Conservation (phyloP, 208 protist genomes). For the Crithidia expoeki region DNA sequence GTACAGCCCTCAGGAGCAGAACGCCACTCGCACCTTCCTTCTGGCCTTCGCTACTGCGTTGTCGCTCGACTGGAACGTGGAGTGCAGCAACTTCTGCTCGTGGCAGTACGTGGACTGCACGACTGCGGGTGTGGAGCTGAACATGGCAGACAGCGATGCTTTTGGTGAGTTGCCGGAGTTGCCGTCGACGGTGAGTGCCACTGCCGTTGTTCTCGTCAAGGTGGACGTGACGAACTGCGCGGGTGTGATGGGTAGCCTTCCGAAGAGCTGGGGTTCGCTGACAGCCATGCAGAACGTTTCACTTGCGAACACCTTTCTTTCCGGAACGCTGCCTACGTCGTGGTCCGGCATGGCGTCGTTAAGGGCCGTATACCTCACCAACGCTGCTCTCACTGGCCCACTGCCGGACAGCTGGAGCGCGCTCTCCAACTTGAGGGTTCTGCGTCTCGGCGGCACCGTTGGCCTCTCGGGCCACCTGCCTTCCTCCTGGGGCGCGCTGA, state of each 20-base stretch:
- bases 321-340: neutral
- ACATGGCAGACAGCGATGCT: neutral
- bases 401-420: neutral
- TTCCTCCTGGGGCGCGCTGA: neutral
- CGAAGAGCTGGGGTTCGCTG: neutral
- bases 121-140: neutral
- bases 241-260: neutral
- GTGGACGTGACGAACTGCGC: neutral
- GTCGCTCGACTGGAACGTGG: neutral
- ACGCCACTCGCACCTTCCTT: conserved; percentile 9
- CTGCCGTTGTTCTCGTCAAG: neutral
- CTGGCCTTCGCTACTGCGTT: neutral
- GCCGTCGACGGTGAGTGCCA: neutral
- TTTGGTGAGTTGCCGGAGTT: neutral
- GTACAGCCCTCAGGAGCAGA: conserved; percentile 4
- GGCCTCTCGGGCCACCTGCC: neutral
- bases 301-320: neutral
- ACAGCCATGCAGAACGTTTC: neutral
- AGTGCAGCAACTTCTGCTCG: conserved; percentile 17
- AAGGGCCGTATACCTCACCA: neutral
- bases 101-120: conserved; percentile 16
- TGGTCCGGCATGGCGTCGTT: neutral
- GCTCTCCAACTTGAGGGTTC: neutral
- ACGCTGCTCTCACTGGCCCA: neutral
- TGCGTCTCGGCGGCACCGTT: neutral